Conservation (phyloP, 1,284 basidiomycete genomes). For the Flammula alnicola region DNA sequence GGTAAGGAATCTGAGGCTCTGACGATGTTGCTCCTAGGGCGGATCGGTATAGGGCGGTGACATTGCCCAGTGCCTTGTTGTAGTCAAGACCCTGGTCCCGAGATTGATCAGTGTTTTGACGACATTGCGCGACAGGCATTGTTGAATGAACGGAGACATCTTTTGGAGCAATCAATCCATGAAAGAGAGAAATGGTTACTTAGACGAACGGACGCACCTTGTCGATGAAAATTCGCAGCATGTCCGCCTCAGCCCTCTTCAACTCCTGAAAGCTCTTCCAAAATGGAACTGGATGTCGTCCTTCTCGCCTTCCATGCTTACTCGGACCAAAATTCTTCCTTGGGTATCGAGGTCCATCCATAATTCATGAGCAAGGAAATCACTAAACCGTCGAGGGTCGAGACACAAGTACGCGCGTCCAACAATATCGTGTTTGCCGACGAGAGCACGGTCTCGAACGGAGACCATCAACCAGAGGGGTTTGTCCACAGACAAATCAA, state of each 20-base stretch:
- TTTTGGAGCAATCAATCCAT: constrained; percentile 34
- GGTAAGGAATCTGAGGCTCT: constrained; percentile 85
- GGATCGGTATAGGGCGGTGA: constrained; percentile 81
- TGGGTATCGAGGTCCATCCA: constrained; percentile 92
- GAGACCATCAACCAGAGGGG: constrained; percentile 96
- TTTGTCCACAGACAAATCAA: constrained; percentile 91
- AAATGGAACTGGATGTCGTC: constrained; percentile 99
- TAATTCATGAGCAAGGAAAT: constrained; percentile 90
- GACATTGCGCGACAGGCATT: constrained; percentile 82
- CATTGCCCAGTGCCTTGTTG: constrained; percentile 80
- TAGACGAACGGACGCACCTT: constrained; percentile 62
- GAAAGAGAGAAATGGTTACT: background rate
- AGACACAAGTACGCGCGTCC: constrained; percentile 93
- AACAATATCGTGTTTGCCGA: constrained; percentile 90
- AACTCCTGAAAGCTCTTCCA: constrained; percentile 94
- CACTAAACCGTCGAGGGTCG: constrained; percentile 88
- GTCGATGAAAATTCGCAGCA: constrained; percentile 96
- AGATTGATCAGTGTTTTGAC: constrained; percentile 80
- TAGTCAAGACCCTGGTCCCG: constrained; percentile 73
- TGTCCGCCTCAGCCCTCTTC: constrained; percentile 94
- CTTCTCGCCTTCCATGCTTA: constrained; percentile 99
- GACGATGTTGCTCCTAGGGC: constrained; percentile 65
- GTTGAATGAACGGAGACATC: constrained; percentile 95
- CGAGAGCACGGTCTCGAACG: constrained; percentile 86
- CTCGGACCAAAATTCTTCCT: constrained; percentile 84